phyloP scores from a whole-genome alignment of 176 grass and related monocot species.

The Hordeum marinum region DNA sequence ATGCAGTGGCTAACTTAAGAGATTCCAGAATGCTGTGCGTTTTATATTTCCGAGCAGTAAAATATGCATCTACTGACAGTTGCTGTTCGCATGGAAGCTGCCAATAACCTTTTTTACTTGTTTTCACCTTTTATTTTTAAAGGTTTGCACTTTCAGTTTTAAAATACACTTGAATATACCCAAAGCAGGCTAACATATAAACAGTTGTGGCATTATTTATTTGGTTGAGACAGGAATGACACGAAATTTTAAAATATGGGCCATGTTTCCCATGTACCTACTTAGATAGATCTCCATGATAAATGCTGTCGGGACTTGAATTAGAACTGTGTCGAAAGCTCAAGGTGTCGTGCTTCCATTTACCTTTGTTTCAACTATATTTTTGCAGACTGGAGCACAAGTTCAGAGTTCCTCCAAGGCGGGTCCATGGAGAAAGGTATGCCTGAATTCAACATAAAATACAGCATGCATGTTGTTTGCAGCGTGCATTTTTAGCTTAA shows the following conservation, averaged over 20 bases:
- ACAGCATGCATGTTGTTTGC: not conserved
- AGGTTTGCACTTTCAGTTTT: not conserved
- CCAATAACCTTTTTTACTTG: not conserved
- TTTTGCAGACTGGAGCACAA: conserved; percentile 56
- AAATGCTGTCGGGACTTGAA: not conserved
- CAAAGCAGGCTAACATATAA: not conserved
- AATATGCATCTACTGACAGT: conserved; percentile 12
- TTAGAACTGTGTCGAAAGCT: conserved; percentile 23
- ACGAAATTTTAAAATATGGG: not conserved
- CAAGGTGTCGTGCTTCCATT: not conserved
- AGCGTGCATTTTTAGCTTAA: conserved; percentile 10
- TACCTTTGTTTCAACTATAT: conserved; percentile 28
- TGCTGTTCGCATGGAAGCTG: not conserved
- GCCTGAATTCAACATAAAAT: conserved; percentile 3
- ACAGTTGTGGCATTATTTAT: not conserved
- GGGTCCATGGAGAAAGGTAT: conserved; percentile 97
- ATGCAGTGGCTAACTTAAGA: not conserved
- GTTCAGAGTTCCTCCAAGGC: conserved; percentile 92
- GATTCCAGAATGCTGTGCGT: not conserved
- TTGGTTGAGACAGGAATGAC: not conserved
- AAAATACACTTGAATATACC: not conserved
- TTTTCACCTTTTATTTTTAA: not conserved
- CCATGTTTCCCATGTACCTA: not conserved
- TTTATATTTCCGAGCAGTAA: conserved; percentile 1
- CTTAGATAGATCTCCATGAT: conserved; percentile 10